Evolutionary conservation across 768 basidiomycete species (phyloP), one percentile per base, ranked within the genome.

Genomic region (Strobilomyces echinocephalus): DNA sequence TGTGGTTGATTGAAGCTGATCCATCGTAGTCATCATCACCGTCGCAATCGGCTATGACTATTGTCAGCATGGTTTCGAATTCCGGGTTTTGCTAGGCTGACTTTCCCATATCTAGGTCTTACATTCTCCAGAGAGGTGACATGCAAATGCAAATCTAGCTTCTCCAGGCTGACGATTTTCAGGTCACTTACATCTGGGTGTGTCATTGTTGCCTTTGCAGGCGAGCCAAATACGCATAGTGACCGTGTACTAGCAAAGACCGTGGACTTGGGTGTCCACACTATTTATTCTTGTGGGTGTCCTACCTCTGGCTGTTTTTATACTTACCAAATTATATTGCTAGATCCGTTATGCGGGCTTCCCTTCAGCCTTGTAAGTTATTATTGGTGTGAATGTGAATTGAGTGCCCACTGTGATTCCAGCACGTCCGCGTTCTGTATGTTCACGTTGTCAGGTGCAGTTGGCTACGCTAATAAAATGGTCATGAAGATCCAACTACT

Each of bases 171-270:
- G 16, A 53, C 21, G 10, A 42, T 35, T 48, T 28, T 11, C 20
- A 48, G 52, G 31, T 53, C 9, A 48, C 18, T 14, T 53, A 35
- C 24, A 42, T 53, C 8, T 53, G 52, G 52, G 52, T 53, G 5
- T 2, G 52, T 53, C 42, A 30, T 42, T 11, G 14, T 11, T 4
- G n/a, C n/a, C 31, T 33, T 34, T 24, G 38, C 10, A 18, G 46
- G 20, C 9, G 9, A 8, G 15, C 26, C 15, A 4, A 15, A 24
- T 16, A 43, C 26, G 8, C 8, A 14, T 43, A 4, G 16, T 14
- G 14, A 14, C 41, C 26, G 6, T 34, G 9, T 30, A 24, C 24
- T 24, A 48, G 52, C 12, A 20, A 34, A 34, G 11, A 21, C 40
- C 26, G 8, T 53, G 52, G 52, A 48, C 39, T 4, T 35, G 40